Base-by-base conservation (phyloP, 2,329 filamentous ascomycete genomes). In the Colletotrichum sp. region DNA sequence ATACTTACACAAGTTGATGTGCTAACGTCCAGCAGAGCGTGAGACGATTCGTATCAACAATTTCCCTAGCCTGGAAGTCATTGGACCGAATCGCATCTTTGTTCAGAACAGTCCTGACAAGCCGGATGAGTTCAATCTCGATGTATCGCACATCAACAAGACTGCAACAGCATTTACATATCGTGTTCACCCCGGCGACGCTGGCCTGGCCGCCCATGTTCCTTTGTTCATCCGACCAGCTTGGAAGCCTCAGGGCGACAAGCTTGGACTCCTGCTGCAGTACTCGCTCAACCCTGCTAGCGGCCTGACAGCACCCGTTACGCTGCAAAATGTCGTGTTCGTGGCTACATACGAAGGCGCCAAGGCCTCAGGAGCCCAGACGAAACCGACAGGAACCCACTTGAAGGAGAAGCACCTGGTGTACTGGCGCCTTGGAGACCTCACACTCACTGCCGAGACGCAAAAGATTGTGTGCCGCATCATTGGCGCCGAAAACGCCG, bases 71-170 rank as follows among this genome's bases (percentile, higher is more conserved):
- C 90, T 99, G 8, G 97, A 99, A 81, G 96, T 95, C 81, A 96
- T 99, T 72, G 96, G 96, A 0, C 96, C 96, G 2, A 99, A 99
- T 83, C 95, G 95, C 59, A 95, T 96, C 73, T 98, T 99, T 85
- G 93, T 99, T 68, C 92, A 93, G 36, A 94, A 95, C 79, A 85
- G 87, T 1, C 82, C 89, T 2, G 92, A 93, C 12, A 92, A 91
- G 74, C 90, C 94, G 5, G 96, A 98, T 75, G 93, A 96, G 81
- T 99, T 98, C 85, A 91, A 88, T 0, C 87, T 99, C 36, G 92
- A 96, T 77, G 86, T 97, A 8, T 89, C 92, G 16, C 92, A 93
- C 82, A 90, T 98, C 77, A 89, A 92, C 79, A 92, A 93, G 80
- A 93, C 95, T 2, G 91, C 93, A 0, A 93, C 96, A 8, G 96